Conservation (phyloP, 257 asterid species). For the Solanum habrochaites region DNA sequence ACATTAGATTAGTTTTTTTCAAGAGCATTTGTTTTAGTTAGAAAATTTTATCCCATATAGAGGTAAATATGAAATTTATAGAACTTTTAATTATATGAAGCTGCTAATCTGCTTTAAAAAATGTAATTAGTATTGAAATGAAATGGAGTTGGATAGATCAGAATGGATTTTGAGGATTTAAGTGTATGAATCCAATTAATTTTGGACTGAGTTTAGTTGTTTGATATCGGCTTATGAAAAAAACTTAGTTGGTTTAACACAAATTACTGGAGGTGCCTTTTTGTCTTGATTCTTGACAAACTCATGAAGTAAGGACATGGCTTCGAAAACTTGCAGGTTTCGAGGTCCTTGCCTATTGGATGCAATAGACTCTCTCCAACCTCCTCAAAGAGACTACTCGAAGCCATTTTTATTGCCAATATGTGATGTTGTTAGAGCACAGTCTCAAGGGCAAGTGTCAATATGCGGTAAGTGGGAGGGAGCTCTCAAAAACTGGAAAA, state of each 20-base stretch:
- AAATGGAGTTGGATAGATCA: background rate
- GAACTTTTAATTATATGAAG: background rate
- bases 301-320: background rate
- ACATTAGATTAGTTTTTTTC: background rate
- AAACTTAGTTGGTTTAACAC: background rate
- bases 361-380: slow-evolving; percentile 81
- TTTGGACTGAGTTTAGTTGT: background rate
- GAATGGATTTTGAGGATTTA: background rate
- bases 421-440: slow-evolving; percentile 76
- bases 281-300: background rate
- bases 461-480: slow-evolving; percentile 91
- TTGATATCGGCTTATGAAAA: background rate
- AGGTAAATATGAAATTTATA: background rate
- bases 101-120: background rate
- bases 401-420: slow-evolving; percentile 76
- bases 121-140: background rate
- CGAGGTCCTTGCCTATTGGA: slow-evolving; percentile 73
- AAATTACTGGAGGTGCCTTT: background rate
- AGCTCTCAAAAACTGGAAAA: slow-evolving; percentile 65
- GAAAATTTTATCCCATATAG: background rate
- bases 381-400: slow-evolving; percentile 71
- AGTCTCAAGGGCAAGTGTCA: slow-evolving; percentile 69
- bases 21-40: background rate
- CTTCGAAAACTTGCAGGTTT: slow-evolving; percentile 42
- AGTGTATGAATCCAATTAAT: background rate